Base-by-base conservation (phyloP, 2,329 filamentous ascomycete genomes). In the Colletotrichum sp. region DNA sequence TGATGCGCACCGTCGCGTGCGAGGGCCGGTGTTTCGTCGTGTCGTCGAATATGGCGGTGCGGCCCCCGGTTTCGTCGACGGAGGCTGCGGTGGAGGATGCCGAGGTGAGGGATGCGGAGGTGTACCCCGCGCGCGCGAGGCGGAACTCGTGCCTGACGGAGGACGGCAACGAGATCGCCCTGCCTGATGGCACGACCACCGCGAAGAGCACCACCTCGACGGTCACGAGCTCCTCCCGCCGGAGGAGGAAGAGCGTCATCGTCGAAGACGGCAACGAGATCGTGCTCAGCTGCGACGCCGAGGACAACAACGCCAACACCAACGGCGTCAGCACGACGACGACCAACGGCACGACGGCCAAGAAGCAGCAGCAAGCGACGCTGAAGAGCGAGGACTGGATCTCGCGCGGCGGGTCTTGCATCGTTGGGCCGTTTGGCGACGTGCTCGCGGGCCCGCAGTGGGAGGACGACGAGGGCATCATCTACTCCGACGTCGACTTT, bases 1-100 rank as follows among this genome's bases (percentile, higher is more conserved):
- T 98, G n/a, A 94, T 98, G 92, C 90, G 93, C 68, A 98, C 96
- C 0, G 89, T 97, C 8, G 96, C 92, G 4, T 89, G 92, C 69
- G 96, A 99, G 84, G 95, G 96, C 0, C 90, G 96, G 24, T 95
- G 95, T 79, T 96, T 98, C 79, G 96, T 98, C 21, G 87, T 98
- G 5, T 95, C 92, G 81, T 93, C 95, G 60, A 98, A 98, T 83
- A 96, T 98, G 88, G 96, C 94, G 81, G 90, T 95, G 5, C 90
- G 88, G 0, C 7, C 93, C 91, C 26, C 91, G 32, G 24, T 57
- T 24, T 34, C 60, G 16, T 34, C 28, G 30, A n/a, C 26, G 3
- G 60, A 36, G 3, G 34, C 44, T 3, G 28, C 63, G 57, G n/a
- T 68, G 13, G 39, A 24, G 26, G 32, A 55, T 36, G 49, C 12